These are phyloP conservation scores for Picochlorum sp. DNA, from an alignment of 139 green algal genomes.

Conservation along the genomic window DNA sequence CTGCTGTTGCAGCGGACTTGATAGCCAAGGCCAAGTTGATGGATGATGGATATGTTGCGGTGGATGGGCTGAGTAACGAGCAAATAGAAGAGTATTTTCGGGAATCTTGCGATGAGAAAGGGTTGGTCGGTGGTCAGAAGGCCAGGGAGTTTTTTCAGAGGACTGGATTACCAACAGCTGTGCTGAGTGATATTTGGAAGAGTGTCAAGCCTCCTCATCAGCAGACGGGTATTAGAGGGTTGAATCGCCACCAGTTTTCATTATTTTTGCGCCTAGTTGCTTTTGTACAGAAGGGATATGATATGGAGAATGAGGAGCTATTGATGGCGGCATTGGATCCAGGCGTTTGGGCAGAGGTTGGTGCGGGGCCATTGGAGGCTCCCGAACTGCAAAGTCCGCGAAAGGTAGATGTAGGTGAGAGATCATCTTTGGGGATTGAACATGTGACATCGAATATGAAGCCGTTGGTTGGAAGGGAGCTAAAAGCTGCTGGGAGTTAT, in stretches of 20 bases:
- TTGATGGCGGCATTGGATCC: conserved; percentile 11
- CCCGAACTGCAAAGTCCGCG: not conserved
- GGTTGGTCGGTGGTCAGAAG: conserved; percentile 30
- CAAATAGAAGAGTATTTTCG: conserved; percentile 30
- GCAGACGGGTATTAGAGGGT: conserved; percentile 19
- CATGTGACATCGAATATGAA: not conserved
- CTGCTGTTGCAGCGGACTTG: too few species aligned
- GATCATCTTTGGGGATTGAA: not conserved
- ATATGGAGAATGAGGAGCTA: conserved; percentile 14
- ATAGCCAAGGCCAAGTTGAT: not conserved
- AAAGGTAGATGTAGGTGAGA: not conserved
- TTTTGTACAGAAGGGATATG: conserved; percentile 14
- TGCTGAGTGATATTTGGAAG: conserved; percentile 34
- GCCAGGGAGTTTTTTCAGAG: conserved; percentile 37
- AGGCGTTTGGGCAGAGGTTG: conserved; percentile 13
- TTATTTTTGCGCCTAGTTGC: conserved; percentile 37
- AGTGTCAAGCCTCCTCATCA: conserved; percentile 25
- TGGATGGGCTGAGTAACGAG: conserved; percentile 20
- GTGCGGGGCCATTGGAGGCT: conserved; percentile 4
- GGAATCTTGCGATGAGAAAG: conserved; percentile 28
- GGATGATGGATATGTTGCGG: conserved; percentile 4
- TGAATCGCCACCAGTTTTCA: conserved; percentile 30
- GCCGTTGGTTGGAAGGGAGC: not conserved
- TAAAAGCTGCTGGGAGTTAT: not conserved
- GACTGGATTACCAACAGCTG: conserved; percentile 18